phyloP scores from a whole-genome alignment of 768 basidiomycete species.

The Rhizopogon sp. region DNA sequence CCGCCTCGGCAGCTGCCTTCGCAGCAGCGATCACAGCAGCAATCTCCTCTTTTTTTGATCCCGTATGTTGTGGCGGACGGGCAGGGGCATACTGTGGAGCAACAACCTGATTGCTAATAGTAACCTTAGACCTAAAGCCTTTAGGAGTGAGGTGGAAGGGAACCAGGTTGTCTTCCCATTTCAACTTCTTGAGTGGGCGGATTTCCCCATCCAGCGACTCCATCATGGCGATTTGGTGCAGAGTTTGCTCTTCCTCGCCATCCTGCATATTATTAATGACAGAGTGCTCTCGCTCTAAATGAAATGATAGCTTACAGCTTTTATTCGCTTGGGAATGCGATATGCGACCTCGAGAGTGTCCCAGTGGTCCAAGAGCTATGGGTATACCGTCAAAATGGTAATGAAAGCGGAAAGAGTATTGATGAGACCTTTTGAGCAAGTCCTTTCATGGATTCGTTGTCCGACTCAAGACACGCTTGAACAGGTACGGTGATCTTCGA shows the following conservation, averaged over 20 bases:
- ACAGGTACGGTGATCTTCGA: constrained; percentile 67
- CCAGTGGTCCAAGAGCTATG: constrained; percentile 79
- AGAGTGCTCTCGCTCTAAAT: neutral
- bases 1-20: constrained; percentile 22
- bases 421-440: constrained; percentile 58
- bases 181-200: constrained; percentile 27
- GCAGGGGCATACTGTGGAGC: neutral
- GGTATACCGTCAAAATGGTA: neutral
- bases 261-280: constrained; percentile 12
- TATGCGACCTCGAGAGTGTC: constrained; percentile 68
- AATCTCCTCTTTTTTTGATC: constrained; percentile 23
- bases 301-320: constrained; percentile 27
- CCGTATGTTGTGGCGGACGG: neutral
- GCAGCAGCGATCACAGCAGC: constrained; percentile 36
- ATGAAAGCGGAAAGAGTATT: neutral
- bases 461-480: constrained; percentile 44
- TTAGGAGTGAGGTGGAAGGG: constrained; percentile 7
- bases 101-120: neutral
- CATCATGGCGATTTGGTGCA: constrained; percentile 12
- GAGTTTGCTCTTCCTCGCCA: constrained; percentile 23
- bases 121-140: neutral
- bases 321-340: constrained; percentile 77
- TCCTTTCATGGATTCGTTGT: constrained; percentile 50
- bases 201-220: constrained; percentile 20
- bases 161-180: constrained; percentile 22